Evolutionary conservation across 169 alveolate genomes (phyloP).

Genomic region (Cryptosporidium meleagridis): DNA sequence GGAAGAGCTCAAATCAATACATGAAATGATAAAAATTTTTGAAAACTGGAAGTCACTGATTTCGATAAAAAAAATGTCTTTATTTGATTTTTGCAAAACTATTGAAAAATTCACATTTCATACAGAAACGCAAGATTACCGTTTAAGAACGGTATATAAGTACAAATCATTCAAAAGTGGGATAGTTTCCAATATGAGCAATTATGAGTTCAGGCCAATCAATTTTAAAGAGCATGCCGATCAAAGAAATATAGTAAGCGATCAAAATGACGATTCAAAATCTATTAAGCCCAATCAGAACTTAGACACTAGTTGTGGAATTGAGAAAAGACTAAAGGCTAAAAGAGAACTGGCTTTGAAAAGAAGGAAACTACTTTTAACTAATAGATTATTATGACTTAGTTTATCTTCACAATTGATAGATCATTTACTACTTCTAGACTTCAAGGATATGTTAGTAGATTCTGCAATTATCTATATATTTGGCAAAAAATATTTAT

Average conservation of each 20-base stretch:
- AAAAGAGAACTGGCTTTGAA: slow-evolving; percentile 38
- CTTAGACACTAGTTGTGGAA: not conserved
- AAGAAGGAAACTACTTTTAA: slow-evolving; percentile 27
- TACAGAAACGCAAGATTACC: slow-evolving; percentile 43
- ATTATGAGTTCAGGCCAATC: not conserved
- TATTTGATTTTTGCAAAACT: slow-evolving; percentile 29
- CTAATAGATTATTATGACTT: not conserved
- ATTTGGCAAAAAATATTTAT: not conserved
- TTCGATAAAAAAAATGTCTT: slow-evolving; percentile 13
- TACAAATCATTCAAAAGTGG: not conserved
- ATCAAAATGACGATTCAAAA: not conserved
- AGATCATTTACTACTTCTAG: not conserved
- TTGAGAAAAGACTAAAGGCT: not conserved
- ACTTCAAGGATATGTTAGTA: not conserved
- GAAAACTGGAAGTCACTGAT: slow-evolving; percentile 51
- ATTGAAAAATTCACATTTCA: slow-evolving; percentile 26
- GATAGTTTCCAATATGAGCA: not conserved
- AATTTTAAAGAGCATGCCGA: not conserved
- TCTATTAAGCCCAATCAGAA: not conserved
- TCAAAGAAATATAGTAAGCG: not conserved
- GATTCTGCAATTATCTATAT: not conserved
- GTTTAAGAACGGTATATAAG: slow-evolving; percentile 8
- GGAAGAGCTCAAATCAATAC: slow-evolving; percentile 10
- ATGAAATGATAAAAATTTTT: slow-evolving; percentile 5
- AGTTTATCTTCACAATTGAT: not conserved